Percentiles rank a stretch among this genome's conserved stretches.
These are phyloP conservation scores for Pneumocystis wakefieldiae DNA, from an alignment of 1,139 yeast species.

Conservation along the genomic window DNA sequence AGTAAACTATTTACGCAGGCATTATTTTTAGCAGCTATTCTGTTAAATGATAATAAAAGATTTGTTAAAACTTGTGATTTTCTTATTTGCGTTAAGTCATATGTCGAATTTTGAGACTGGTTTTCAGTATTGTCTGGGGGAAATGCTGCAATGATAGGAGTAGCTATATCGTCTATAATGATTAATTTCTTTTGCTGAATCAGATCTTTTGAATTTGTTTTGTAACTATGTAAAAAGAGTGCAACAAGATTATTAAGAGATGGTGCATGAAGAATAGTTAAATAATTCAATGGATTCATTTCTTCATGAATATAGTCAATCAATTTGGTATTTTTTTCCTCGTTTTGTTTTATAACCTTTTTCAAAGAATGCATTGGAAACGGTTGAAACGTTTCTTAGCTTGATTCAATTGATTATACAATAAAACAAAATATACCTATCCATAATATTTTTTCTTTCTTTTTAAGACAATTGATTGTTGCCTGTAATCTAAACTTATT, in stretches of 20 bases:
- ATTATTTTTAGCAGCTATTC: conserved; percentile 6
- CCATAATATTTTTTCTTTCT: background rate
- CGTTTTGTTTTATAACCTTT: background rate
- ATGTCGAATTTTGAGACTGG: background rate
- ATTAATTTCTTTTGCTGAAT: conserved; percentile 3
- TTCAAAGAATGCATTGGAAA: background rate
- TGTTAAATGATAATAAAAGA: conserved; percentile 5
- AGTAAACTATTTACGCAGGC: background rate
- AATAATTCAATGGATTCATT: background rate
- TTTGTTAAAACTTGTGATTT: conserved; percentile 4
- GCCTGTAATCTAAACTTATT: background rate
- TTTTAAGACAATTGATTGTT: background rate
- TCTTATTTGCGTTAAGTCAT: background rate
- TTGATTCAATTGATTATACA: background rate
- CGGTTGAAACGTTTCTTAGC: background rate
- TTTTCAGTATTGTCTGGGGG: conserved; percentile 7
- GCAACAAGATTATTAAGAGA: conserved; percentile 6
- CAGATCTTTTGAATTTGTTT: background rate
- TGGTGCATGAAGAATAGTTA: conserved; percentile 4
- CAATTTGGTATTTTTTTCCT: background rate
- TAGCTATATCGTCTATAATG: conserved; percentile 9
- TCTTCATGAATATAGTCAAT: background rate
- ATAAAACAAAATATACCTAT: background rate
- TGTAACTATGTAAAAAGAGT: conserved; percentile 2
- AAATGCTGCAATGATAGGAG: conserved; percentile 8